Evolutionary conservation across 176 grass and related monocot genomes (phyloP), one percentile per base, ranked within the genome.

Genomic region (Pharus latifolius): DNA sequence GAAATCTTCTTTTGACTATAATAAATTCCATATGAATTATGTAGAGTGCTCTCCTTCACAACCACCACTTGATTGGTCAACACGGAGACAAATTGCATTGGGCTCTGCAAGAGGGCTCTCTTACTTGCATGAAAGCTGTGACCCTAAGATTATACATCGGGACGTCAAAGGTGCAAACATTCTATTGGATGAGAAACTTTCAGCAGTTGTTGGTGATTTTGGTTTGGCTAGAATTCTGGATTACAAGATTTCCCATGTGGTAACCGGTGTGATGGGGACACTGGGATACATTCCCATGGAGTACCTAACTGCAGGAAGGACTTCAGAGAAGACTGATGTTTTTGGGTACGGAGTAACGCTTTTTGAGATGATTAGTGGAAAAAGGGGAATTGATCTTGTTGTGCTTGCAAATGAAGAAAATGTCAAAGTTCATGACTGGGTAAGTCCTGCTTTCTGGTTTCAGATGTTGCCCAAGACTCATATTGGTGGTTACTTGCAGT

Each of bases 51-150:
- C 69, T 74, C 49, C 20, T 46, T 56, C 58, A 56, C 43, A 73
- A 56, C 38, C 49, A 30, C 46, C 78, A 66, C 69, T 81, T 19
- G 69, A 74, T 57, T 81, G 69, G 78, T 47, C 35, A 9, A 81
- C 49, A 8, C 78, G 78, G 46, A 81, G 35, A 53, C 55, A 60
- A 56, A 81, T 81, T n/a, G 78, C 78, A n/a, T 33, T 81, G 37
- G 68, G 78, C 17, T 43, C 78, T 65, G 78, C 78, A 49, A 63
- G 61, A 57, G 78, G 78, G 3, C 38, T 81, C 14, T 74, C 69
- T 26, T 81, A 81, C 20, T 43, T 82, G 60, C 79, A 82, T 26
- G 79, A 78, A 44, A 9, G 27, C 4, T 78, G 74, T 56, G 14
- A 57, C 28, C 74, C 74, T 33, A 67, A 78, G 27, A 65, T 78